Evolutionary conservation across 805 yeast genomes (phyloP).

Genomic region (Kluyveromyces nonfermentans): DNA sequence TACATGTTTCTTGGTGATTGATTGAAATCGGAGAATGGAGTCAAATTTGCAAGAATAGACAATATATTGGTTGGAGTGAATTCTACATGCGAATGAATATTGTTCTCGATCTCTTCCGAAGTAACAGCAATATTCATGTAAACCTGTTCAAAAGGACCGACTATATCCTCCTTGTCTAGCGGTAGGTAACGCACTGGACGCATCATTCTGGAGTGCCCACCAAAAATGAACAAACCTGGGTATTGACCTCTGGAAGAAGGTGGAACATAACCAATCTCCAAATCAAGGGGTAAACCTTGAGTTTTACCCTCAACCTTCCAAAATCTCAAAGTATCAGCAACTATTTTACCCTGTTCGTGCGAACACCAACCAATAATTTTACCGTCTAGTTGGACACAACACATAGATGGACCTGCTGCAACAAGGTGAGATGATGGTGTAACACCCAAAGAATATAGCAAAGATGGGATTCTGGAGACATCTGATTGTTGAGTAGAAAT

Average conservation of each 20-base stretch:
- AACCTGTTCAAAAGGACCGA: constrained; percentile 97
- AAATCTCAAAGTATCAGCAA: constrained; percentile 82
- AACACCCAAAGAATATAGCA: constrained; percentile 67
- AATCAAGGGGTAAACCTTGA: constrained; percentile 63
- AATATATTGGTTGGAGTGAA: constrained; percentile 89
- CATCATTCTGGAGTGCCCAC: constrained; percentile 90
- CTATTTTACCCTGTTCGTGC: constrained; percentile 74
- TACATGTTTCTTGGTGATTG: constrained; percentile 99
- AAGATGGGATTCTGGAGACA: constrained; percentile 58
- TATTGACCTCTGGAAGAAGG: constrained; percentile 95
- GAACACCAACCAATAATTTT: constrained; percentile 88
- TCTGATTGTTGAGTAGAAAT: constrained; percentile 73
- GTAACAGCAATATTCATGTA: constrained; percentile 94
- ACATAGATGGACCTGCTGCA: constrained; percentile 79
- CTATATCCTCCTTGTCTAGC: constrained; percentile 67
- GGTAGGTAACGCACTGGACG: constrained; percentile 93
- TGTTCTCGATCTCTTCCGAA: constrained; percentile 76
- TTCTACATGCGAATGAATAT: constrained; percentile 87
- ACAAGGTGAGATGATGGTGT: constrained; percentile 61
- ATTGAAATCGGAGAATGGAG: constrained; percentile 97
- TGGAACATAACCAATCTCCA: constrained; percentile 94
- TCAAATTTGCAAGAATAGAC: constrained; percentile 90
- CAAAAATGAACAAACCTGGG: constrained; percentile 88
- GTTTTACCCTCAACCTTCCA: constrained; percentile 83
- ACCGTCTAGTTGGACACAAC: constrained; percentile 93